Base-by-base conservation (phyloP, 305 asterid species). In the Coffea humblotiana region DNA sequence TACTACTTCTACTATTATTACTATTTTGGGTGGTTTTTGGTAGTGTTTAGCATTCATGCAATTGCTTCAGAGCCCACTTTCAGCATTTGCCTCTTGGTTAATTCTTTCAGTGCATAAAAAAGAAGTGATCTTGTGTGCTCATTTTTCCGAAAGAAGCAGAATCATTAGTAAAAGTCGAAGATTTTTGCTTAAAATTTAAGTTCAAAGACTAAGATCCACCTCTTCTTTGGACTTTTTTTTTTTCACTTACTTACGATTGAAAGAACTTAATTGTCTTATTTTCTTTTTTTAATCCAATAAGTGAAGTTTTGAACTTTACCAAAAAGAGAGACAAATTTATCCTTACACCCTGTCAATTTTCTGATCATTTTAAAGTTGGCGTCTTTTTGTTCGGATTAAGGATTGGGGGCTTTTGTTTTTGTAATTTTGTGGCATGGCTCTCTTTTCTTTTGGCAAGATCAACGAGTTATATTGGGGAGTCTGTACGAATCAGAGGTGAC, bases 311-410 rank as follows among this genome's bases (percentile, higher is more conserved):
- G 65, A 72, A 74, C 64, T 56, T 52, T 43, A 49, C n/a, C 54
- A 9, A 49, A 13, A 32, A 72, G 35, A 29, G 63, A 29, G 52
- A 72, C 2, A 40, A 40, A 40, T 40, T 40, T 40, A 51, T 48
- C 51, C 35, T 64, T 23, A 15, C 40, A 19, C 40, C 43, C 9
- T 21, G 23, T 47, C 47, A 71, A 65, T 56, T 51, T 40, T 72
- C 32, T 48, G 21, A 49, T 76, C 70, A 85, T 83, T 77, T 66
- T 80, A 83, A 83, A 86, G 88, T 52, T 83, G 86, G 83, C 77
- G 78, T 89, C 85, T 85, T 88, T 88, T 81, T 75, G 75, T 78
- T 63, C 71, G 45, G 80, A 78, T 88, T 71, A 80, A 83, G 88
- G 83, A 79, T 76, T 81, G 45, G 79, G 79, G 80, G 74, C 81